Percentiles rank a stretch among this genome's conserved stretches.
phyloP scores from a whole-genome alignment of 2,329 filamentous ascomycete genomes.

The Colletotrichum cereale region DNA sequence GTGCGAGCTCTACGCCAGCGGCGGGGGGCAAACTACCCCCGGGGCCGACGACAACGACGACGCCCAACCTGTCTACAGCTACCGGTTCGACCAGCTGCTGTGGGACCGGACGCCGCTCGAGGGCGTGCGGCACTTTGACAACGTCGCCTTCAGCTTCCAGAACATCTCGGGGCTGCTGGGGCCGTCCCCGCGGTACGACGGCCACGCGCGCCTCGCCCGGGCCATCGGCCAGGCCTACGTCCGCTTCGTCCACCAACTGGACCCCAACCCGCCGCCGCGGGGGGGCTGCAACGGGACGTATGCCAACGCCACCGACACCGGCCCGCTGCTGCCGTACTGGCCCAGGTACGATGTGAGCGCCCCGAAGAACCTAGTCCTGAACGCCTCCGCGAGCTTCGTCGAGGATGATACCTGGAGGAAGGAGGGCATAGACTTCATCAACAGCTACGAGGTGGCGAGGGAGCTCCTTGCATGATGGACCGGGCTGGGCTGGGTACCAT shows the following conservation, averaged over 20 bases:
- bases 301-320: constrained; percentile 34
- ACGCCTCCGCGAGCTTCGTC: constrained; percentile 56
- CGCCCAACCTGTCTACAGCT: constrained; percentile 57
- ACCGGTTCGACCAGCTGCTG: constrained; percentile 62
- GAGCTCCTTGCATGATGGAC: constrained; percentile 48
- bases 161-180: constrained; percentile 62
- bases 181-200: constrained; percentile 57
- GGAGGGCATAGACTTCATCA: constrained; percentile 60
- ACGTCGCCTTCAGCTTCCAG: constrained; percentile 64
- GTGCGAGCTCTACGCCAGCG: constrained; percentile 57
- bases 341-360: constrained; percentile 53
- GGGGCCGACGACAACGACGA: constrained; percentile 28
- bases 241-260: constrained; percentile 56
- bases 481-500: background rate
- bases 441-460: constrained; percentile 52
- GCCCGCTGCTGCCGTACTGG: constrained; percentile 54
- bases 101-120: constrained; percentile 56
- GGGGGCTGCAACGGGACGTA: constrained; percentile 16
- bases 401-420: constrained; percentile 62
- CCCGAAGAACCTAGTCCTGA: constrained; percentile 60
- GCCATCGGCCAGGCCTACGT: constrained; percentile 57
- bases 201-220: constrained; percentile 50
- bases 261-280: constrained; percentile 54
- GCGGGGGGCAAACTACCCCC: too few species aligned
- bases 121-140: constrained; percentile 60